Conservation (phyloP, 495 filamentous ascomycete species). For the Aspergillus olivimuriae region DNA sequence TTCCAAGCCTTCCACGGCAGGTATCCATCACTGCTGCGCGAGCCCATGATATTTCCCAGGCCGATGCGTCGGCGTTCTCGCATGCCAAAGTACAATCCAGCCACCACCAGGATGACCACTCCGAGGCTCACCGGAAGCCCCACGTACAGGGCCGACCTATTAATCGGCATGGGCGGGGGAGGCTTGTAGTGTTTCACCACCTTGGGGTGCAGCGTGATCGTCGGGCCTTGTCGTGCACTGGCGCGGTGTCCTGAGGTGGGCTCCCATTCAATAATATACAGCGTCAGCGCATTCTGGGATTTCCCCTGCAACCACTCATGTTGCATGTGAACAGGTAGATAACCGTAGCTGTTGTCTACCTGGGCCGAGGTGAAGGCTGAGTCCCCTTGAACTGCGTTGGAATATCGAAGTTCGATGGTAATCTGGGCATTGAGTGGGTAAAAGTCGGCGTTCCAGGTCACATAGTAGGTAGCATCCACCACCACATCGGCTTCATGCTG, state of each 20-base stretch:
- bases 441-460: constrained; percentile 38
- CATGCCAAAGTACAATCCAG: constrained; percentile 20
- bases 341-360: constrained; percentile 33
- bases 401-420: constrained; percentile 31
- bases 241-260: constrained; percentile 17
- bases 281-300: constrained; percentile 21
- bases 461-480: constrained; percentile 36
- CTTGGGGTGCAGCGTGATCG: constrained; percentile 16
- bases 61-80: constrained; percentile 15
- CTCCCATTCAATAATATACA: constrained; percentile 26
- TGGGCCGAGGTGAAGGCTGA: constrained; percentile 31
- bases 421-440: constrained; percentile 36
- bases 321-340: constrained; percentile 26
- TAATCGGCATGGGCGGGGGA: constrained; percentile 18
- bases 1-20: constrained; percentile 14
- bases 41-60: constrained; percentile 10
- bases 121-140: constrained; percentile 20
- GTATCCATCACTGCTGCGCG: constrained; percentile 14
- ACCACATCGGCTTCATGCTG: constrained; percentile 26
- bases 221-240: constrained; percentile 21
- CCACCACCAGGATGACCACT: constrained; percentile 16
- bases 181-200: constrained; percentile 22
- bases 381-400: constrained; percentile 18
- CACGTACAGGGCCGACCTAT: constrained; percentile 18
- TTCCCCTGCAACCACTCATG: constrained; percentile 32